Percentiles rank a stretch among this genome's conserved stretches.
phyloP scores from a whole-genome alignment of 441 rosid genomes.

The Isatis lusitanica region DNA sequence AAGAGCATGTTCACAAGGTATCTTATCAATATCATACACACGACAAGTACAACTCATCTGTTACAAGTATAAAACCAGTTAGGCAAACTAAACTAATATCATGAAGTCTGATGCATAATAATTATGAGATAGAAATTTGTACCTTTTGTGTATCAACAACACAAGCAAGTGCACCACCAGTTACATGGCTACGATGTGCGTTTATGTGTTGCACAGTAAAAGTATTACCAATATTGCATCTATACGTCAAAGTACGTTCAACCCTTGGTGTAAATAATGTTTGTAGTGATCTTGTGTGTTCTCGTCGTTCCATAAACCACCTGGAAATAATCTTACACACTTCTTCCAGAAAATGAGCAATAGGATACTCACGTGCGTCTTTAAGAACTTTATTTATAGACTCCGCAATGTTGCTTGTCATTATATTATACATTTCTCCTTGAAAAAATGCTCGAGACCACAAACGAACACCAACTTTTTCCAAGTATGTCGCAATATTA shows the following conservation, averaged over 20 bases:
- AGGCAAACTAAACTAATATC: background rate
- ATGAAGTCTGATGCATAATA: background rate
- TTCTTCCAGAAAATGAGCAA: background rate
- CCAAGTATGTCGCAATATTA: background rate
- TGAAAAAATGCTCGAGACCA: conserved; percentile 1
- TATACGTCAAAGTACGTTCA: background rate
- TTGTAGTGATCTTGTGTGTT: background rate
- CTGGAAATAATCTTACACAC: background rate
- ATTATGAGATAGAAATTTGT: background rate
- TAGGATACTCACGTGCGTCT: background rate
- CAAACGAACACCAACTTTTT: background rate
- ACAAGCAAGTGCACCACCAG: background rate
- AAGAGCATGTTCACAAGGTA: background rate
- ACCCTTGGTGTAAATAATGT: conserved; percentile 7
- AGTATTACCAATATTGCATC: background rate
- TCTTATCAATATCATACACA: background rate
- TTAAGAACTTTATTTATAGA: background rate
- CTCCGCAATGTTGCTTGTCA: background rate
- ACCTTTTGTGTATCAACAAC: background rate
- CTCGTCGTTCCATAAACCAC: background rate
- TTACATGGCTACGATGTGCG: background rate
- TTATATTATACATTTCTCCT: background rate
- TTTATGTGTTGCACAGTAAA: conserved; percentile 6
- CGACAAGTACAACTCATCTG: background rate
- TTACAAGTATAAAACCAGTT: background rate